Evolutionary conservation across 1,284 basidiomycete genomes (phyloP).

Genomic region (Leccinum griseonigrum): DNA sequence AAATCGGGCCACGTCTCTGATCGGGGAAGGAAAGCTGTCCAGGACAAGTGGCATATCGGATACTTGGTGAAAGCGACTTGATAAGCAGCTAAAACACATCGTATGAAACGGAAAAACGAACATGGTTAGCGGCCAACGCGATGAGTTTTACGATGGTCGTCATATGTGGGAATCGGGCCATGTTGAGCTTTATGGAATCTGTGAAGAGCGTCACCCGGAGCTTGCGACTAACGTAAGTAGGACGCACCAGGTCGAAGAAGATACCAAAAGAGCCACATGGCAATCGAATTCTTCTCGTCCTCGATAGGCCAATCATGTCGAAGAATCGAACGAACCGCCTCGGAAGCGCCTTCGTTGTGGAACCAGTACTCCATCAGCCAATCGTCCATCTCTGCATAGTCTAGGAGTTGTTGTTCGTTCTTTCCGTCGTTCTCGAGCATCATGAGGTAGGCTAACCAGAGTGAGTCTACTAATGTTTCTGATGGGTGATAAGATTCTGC

Average conservation of each 20-base stretch:
- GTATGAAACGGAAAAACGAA: conserved; percentile 31
- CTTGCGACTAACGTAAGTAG: background rate
- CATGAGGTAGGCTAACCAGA: conserved; percentile 74
- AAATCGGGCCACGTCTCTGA: conserved; percentile 6
- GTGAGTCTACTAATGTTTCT: conserved; percentile 38
- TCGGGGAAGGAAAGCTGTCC: conserved; percentile 55
- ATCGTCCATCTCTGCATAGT: conserved; percentile 46
- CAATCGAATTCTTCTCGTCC: conserved; percentile 50
- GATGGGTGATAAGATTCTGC: conserved; percentile 28
- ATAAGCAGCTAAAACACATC: conserved; percentile 10
- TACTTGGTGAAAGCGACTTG: conserved; percentile 44
- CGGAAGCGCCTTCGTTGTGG: conserved; percentile 45
- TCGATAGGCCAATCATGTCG: conserved; percentile 56
- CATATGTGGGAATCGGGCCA: conserved; percentile 42
- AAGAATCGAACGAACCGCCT: conserved; percentile 35
- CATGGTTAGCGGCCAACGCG: conserved; percentile 66
- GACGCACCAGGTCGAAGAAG: conserved; percentile 56
- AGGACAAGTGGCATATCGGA: conserved; percentile 50
- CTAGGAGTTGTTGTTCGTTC: conserved; percentile 66
- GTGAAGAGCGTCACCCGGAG: conserved; percentile 6
- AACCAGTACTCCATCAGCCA: conserved; percentile 59
- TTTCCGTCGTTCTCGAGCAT: conserved; percentile 79
- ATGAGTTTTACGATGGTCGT: conserved; percentile 54
- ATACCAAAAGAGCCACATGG: conserved; percentile 77
- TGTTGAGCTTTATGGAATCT: conserved; percentile 42